Conservation (phyloP, 495 filamentous ascomycete species). For the Neurospora hispaniola region DNA sequence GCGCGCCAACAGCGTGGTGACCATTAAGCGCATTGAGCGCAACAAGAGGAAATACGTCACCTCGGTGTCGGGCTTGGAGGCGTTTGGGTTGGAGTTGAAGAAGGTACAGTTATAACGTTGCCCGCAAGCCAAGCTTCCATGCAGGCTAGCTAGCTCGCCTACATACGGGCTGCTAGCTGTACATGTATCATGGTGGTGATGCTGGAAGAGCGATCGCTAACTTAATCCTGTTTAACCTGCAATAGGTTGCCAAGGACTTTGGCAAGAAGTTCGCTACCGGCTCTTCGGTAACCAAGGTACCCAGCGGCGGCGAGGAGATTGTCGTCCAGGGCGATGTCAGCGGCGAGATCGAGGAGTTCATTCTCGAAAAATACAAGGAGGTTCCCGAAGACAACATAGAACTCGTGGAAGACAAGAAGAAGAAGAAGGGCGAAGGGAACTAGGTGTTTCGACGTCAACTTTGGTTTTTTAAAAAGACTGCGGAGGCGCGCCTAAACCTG, state of each 20-base stretch:
- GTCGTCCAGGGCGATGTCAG: conserved; percentile 96
- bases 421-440: conserved; percentile 30
- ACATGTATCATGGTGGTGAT: too few relatives aligned
- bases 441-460: not conserved
- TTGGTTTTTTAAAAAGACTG: not conserved
- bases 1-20: conserved; percentile 68
- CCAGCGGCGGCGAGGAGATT: conserved; percentile 86
- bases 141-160: too few relatives aligned
- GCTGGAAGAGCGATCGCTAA: too few relatives aligned
- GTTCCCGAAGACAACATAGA: conserved; percentile 94
- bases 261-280: conserved; percentile 93
- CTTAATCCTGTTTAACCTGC: fast-evolving
- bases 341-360: conserved; percentile 85
- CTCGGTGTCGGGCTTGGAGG: conserved; percentile 76
- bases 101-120: conserved; percentile 40
- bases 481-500: not conserved
- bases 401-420: conserved; percentile 87
- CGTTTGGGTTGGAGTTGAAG: conserved; percentile 85
- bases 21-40: conserved; percentile 92
- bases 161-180: not conserved
- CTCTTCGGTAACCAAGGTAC: conserved; percentile 77
- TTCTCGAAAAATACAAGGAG: conserved; percentile 71
- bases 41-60: conserved; percentile 97
- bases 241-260: conserved; percentile 59
- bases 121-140: too few relatives aligned